Base-by-base conservation (phyloP, 2,329 filamentous ascomycete species). In the Xylariaceae sp. region DNA sequence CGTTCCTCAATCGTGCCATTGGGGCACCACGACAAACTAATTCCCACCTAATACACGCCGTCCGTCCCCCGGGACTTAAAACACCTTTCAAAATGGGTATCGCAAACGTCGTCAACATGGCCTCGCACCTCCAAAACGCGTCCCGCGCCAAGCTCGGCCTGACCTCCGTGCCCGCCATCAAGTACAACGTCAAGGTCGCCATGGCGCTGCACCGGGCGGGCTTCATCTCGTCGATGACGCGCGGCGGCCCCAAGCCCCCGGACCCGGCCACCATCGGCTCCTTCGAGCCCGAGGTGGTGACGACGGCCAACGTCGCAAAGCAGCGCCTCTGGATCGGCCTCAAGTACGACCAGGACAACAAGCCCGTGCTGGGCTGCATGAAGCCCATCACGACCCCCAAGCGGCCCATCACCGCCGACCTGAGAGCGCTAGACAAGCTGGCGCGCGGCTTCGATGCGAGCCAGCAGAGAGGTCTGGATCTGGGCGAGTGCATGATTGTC, bases 41-140 rank as follows among this genome's bases (percentile, higher is more conserved):
- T 10, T 8, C 8, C 37, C 37, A 2, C 11, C 37, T 13, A 10
- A 9, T 3, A 42, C 37, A 3, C 8, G 3, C 37, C 8, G 11
- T 42, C 37, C 37, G 11, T 10, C 37, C 37, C 37, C 37, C 37
- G 37, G 37, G 37, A 30, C 23, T 30, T 30, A 30, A 30, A 5
- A 5, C 37, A 39, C 45, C 53, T 50, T 9, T 42, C 60, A 77
- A 69, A 52, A 89, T 90, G 87, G 88, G 85, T 69, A 82, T 96
- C 76, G 79, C 83, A 72, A 85, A 88, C 75, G 82, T 96, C 65
- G 82, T 85, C 69, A 80, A 93, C 79, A 85, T 92, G 76, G 95
- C 90, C 81, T 92, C 91, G 66, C 92, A 96, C 78, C 82, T 97
- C 59, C 90, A 94, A 74, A 97, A 97, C 79, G 90, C 89, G 66